Conservation (phyloP, 2,329 filamentous ascomycete genomes). For the Trichoderma sp. region DNA sequence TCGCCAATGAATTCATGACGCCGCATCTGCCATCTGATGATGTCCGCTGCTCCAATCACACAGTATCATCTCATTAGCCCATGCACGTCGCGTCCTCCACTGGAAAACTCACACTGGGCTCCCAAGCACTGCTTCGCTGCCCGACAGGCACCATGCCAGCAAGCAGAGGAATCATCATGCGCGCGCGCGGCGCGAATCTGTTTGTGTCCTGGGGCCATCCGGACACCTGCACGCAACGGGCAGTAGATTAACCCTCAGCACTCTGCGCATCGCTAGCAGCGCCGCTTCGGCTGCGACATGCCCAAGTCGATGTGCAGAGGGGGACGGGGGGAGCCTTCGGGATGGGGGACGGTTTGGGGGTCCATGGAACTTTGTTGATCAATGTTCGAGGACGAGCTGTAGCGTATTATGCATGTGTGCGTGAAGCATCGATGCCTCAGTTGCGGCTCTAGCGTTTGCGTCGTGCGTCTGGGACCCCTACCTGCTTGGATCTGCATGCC, state of each 20-base stretch:
- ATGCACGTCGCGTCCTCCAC: not conserved
- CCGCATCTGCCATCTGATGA: constrained; percentile 13
- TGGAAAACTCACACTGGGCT: not conserved
- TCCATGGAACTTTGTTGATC: constrained; percentile 26
- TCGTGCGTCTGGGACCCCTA: constrained; percentile 3
- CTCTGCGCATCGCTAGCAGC: not conserved
- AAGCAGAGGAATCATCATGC: not conserved
- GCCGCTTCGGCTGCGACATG: constrained; percentile 7
- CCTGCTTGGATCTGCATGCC: not conserved
- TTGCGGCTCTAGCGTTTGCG: constrained; percentile 7
- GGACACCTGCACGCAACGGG: not conserved
- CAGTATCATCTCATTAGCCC: constrained; percentile 6
- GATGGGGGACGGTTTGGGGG: constrained; percentile 16
- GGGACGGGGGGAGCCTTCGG: constrained; percentile 15
- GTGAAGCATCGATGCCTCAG: constrained; percentile 22
- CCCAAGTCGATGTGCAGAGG: constrained; percentile 3
- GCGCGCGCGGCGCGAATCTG: not conserved
- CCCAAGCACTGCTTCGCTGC: constrained; percentile 20
- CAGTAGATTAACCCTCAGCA: too few relatives aligned
- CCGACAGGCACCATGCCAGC: not conserved
- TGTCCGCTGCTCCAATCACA: not conserved
- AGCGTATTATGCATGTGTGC: not conserved
- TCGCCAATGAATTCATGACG: constrained; percentile 1
- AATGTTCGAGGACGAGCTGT: not conserved
- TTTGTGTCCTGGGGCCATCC: not conserved